These are phyloP conservation scores for Apodospora peruviana DNA, from an alignment of 495 filamentous ascomycete species.

Conservation along the genomic window DNA sequence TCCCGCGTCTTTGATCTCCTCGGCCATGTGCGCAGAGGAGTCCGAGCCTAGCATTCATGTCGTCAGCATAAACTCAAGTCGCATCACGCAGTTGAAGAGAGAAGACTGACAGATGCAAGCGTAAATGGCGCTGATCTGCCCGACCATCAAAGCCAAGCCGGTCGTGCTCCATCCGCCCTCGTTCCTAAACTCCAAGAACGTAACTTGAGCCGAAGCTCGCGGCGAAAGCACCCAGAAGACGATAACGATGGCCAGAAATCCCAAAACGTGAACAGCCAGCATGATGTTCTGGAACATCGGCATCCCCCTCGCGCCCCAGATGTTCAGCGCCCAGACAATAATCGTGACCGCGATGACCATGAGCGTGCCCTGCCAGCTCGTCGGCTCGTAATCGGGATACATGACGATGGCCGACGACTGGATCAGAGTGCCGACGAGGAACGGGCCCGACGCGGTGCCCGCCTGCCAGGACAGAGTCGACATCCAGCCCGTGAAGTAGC, in stretches of 20 bases:
- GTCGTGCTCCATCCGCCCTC: not conserved
- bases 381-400: constrained; percentile 19
- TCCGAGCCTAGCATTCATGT: not conserved
- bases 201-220: not conserved
- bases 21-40: not conserved
- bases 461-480: constrained; percentile 34
- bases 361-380: constrained; percentile 40
- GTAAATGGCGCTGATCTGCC: not conserved
- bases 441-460: constrained; percentile 29
- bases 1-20: not conserved
- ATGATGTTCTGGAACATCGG: not conserved
- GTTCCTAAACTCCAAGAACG: not conserved
- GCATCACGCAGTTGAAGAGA: not conserved
- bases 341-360: constrained; percentile 29
- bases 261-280: not conserved
- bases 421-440: constrained; percentile 38
- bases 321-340: not conserved
- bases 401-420: constrained; percentile 36
- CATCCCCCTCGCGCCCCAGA: not conserved
- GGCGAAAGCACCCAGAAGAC: not conserved
- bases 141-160: not conserved
- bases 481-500: constrained; percentile 45
- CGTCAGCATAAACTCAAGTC: not conserved
- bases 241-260: not conserved
- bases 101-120: not conserved